Evolutionary conservation across 2,329 filamentous ascomycete species (phyloP).

Genomic region (Paraphoma chrysanthemicola): DNA sequence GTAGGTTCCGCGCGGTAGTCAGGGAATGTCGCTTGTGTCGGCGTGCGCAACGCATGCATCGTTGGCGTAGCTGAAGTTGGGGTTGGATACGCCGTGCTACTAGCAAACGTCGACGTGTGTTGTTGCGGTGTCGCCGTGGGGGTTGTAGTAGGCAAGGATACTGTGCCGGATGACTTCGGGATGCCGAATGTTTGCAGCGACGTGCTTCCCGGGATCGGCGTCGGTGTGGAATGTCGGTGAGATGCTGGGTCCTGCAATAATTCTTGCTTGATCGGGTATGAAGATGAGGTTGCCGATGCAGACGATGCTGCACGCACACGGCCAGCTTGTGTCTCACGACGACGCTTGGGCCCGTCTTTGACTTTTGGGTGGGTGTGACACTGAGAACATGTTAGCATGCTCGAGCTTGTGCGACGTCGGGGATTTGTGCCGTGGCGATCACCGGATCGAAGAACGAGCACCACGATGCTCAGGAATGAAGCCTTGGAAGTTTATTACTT

Average conservation of each 20-base stretch:
- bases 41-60: slow-evolving; percentile 28
- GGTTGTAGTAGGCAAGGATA: slow-evolving; percentile 25
- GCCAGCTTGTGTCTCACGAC: slow-evolving; percentile 48
- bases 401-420: slow-evolving; percentile 16
- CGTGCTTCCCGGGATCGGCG: slow-evolving; percentile 28
- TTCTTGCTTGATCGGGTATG: slow-evolving; percentile 44
- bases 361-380: slow-evolving; percentile 54
- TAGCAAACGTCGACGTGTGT: slow-evolving; percentile 24
- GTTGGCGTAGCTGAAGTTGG: slow-evolving; percentile 30
- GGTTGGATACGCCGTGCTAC: slow-evolving; percentile 32
- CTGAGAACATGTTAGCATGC: slow-evolving; percentile 37
- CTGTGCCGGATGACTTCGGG: slow-evolving; percentile 20
- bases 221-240: slow-evolving; percentile 41
- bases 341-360: slow-evolving; percentile 52
- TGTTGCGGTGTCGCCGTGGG: slow-evolving; percentile 27
- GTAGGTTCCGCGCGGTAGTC: slow-evolving; percentile 12
- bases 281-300: slow-evolving; percentile 41
- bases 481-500: slow-evolving; percentile 31
- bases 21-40: slow-evolving; percentile 23
- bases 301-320: slow-evolving; percentile 46
- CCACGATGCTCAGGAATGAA: slow-evolving; percentile 12
- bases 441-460: slow-evolving; percentile 4
- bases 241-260: slow-evolving; percentile 27
- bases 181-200: slow-evolving; percentile 35
- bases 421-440: background rate